Evolutionary conservation across 495 filamentous ascomycete genomes (phyloP).

Genomic region (Trichoderma erinaceum): DNA sequence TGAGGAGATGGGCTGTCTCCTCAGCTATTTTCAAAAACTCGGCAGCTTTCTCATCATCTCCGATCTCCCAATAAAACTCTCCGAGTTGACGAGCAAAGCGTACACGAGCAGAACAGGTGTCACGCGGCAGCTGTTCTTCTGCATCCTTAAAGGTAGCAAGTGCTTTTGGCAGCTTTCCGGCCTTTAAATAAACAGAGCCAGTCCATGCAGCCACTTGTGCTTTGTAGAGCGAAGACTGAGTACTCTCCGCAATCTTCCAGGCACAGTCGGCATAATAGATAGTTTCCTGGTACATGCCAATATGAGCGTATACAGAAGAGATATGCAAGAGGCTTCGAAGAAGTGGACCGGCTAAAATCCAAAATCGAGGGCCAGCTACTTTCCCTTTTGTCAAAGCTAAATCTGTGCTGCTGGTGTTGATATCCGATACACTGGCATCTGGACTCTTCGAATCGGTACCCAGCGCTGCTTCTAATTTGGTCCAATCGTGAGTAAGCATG

Average conservation of each 20-base stretch:
- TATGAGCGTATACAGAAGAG: conserved; percentile 67
- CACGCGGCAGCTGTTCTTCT: conserved; percentile 2
- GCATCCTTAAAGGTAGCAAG: conserved; percentile 45
- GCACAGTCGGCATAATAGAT: conserved; percentile 86
- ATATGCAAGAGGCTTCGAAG: conserved; percentile 64
- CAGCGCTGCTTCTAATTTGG: conserved; percentile 49
- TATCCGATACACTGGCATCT: conserved; percentile 32
- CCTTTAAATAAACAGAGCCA: conserved; percentile 58
- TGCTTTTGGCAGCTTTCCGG: conserved; percentile 56
- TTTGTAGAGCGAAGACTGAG: conserved; percentile 54
- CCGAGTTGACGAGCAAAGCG: conserved; percentile 36
- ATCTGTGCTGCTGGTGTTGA: conserved; percentile 26
- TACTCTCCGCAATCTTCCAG: conserved; percentile 65
- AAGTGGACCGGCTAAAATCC: conserved; percentile 68
- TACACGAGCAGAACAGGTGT: conserved; percentile 7
- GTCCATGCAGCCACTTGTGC: conserved; percentile 51
- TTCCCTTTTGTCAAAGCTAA: conserved; percentile 20
- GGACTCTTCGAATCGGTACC: conserved; percentile 26
- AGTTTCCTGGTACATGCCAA: conserved; percentile 83
- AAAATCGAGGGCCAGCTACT: conserved; percentile 60
- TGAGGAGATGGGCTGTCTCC: conserved; percentile 12
- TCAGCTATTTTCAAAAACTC: conserved; percentile 29
- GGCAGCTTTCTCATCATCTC: conserved; percentile 34
- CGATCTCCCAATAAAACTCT: conserved; percentile 37
- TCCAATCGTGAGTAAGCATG: conserved; percentile 65